Base-by-base conservation (phyloP, 1,139 yeast species). In the Kodamaea sp. region DNA sequence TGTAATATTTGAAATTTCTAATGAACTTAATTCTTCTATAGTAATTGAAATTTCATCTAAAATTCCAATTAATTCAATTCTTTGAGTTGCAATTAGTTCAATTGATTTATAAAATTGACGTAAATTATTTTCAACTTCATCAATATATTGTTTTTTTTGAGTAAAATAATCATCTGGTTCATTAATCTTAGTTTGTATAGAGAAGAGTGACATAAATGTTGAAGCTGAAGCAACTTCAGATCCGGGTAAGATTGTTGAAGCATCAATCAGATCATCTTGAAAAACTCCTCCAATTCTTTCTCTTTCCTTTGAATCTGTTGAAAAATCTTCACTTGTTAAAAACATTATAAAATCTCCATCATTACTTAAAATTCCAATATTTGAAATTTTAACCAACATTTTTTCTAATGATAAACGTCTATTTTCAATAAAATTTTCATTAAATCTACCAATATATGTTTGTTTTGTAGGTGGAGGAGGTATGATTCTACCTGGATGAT, bases 401-500 rank as follows among this genome's bases (percentile, higher is more conserved):
- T 76, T 79, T 55, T 90, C 97, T 58, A 92, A 70, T n/a, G 94
- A 88, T 30, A 81, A 67, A 43, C 97, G 70, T 60, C 98, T 77
- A 48, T 79, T 80, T 57, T 90, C 97, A 38, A 92, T 81, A 54
- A 92, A 89, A 53, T 82, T 89, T 49, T 86, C 90, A 54, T 88
- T 87, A 62, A 84, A 84, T 47, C 95, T 71, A 3, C 96, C 97
- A 42, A 90, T 84, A 39, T 69, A 70, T 0, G 88, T 86, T 60
- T 92, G 97, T 56, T 94, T 94, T 29, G 88, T 87, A 1, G 99
- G 98, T 8, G 98, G 97, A 0, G 98, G 96, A 1, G 98, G 98
- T 24, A 94, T 82, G 31, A 94, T 84, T 42, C 77, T 71, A 1
- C 98, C 98, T 25, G 96, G 95, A 55, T 92, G 89, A 52, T 84